phyloP scores from a whole-genome alignment of 2,329 filamentous ascomycete species.

The Exserohilum turcica region DNA sequence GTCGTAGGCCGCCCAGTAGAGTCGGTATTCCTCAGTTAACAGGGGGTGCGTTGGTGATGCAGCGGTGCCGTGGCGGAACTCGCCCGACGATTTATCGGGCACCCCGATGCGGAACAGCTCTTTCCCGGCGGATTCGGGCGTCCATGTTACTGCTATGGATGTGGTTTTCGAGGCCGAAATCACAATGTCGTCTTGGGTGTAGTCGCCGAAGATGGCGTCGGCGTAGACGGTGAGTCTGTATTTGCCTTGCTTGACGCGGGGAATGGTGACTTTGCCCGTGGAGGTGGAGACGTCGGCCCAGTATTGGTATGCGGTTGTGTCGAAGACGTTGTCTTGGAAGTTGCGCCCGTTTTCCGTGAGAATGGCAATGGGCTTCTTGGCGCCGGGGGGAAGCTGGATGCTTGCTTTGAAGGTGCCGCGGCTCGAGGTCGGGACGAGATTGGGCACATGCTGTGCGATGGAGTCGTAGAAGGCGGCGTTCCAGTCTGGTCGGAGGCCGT shows the following conservation, averaged over 20 bases:
- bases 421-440: slow-evolving; percentile 60
- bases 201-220: slow-evolving; percentile 66
- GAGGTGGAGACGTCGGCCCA: slow-evolving; percentile 58
- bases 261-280: slow-evolving; percentile 58
- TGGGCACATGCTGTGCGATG: slow-evolving; percentile 64
- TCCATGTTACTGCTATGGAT: slow-evolving; percentile 53
- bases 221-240: slow-evolving; percentile 69
- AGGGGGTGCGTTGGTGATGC: slow-evolving; percentile 55
- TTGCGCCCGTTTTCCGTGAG: slow-evolving; percentile 59
- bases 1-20: slow-evolving; percentile 67
- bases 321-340: slow-evolving; percentile 64
- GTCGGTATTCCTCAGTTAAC: slow-evolving; percentile 62
- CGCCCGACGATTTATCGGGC: slow-evolving; percentile 65
- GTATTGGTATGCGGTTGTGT: slow-evolving; percentile 65
- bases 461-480: slow-evolving; percentile 66
- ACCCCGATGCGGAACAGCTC: slow-evolving; percentile 68
- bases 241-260: slow-evolving; percentile 60
- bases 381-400: slow-evolving; percentile 58
- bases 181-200: slow-evolving; percentile 57
- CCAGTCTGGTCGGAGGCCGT: slow-evolving; percentile 58
- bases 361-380: slow-evolving; percentile 60
- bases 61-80: slow-evolving; percentile 63
- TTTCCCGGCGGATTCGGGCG: slow-evolving; percentile 60
- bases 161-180: slow-evolving; percentile 49
- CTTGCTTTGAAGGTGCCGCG: slow-evolving; percentile 59